These are phyloP conservation scores for Arabidopsis hybrid DNA, from an alignment of 441 rosid species.

Conservation along the genomic window DNA sequence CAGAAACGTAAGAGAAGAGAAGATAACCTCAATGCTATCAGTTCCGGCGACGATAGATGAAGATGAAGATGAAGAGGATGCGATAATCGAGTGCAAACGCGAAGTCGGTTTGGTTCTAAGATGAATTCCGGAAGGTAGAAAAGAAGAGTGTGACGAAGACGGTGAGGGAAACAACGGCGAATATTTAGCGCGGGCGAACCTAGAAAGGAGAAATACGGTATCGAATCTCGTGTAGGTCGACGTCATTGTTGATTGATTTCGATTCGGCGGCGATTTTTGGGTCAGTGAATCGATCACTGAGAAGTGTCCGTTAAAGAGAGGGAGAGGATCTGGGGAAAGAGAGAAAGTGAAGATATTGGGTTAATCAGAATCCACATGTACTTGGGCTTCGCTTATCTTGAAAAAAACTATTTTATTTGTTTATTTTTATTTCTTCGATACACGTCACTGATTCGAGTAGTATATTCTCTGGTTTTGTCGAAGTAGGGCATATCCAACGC, in stretches of 20 bases:
- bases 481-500: too few relatives aligned
- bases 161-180: constrained; percentile 36
- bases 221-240: constrained; percentile 49
- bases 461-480: neutral
- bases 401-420: neutral
- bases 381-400: constrained; percentile 27
- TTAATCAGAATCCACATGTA: constrained; percentile 34
- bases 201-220: constrained; percentile 41
- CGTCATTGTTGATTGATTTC: constrained; percentile 27
- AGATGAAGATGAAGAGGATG: constrained; percentile 61
- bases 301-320: constrained; percentile 34
- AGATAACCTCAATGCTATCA: constrained; percentile 78
- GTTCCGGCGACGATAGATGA: constrained; percentile 69
- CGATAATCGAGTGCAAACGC: constrained; percentile 42
- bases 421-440: neutral
- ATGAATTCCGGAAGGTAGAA: constrained; percentile 44
- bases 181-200: constrained; percentile 27
- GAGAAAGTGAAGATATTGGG: constrained; percentile 10
- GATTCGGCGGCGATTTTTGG: neutral
- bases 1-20: neutral
- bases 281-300: neutral
- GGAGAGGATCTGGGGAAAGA: constrained; percentile 14
- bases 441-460: constrained; percentile 23
- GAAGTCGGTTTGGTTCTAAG: constrained; percentile 37
- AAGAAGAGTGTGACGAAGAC: constrained; percentile 36